phyloP scores from a whole-genome alignment of 2,329 filamentous ascomycete species.

The Ascochyta pisi region DNA sequence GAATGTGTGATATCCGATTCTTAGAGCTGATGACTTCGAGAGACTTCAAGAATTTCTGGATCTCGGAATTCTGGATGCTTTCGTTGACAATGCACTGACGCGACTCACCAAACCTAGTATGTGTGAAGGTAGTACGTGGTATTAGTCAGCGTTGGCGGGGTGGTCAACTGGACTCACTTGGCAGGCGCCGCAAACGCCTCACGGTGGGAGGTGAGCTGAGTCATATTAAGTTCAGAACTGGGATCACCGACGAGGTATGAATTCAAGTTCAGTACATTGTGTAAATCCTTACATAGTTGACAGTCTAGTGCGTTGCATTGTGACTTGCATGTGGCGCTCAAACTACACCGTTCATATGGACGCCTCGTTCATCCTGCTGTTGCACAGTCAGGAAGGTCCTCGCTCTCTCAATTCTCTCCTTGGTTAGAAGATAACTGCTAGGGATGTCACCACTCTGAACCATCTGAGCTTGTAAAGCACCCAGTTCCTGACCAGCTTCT shows the following conservation, averaged over 20 bases:
- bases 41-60: background rate
- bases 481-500: slow-evolving; percentile 43
- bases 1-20: background rate
- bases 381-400: slow-evolving; percentile 43
- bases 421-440: slow-evolving; percentile 46
- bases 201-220: background rate
- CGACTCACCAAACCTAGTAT: background rate
- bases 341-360: slow-evolving; percentile 37
- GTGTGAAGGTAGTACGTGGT: background rate
- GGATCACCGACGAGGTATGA: background rate
- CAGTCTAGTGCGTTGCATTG: background rate
- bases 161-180: background rate
- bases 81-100: background rate
- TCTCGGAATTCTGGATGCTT: background rate
- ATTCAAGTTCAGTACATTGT: background rate
- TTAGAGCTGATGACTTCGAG: background rate
- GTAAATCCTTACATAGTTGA: background rate
- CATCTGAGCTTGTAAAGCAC: slow-evolving; percentile 37
- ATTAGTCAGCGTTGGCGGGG: slow-evolving; percentile 14
- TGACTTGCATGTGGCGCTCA: slow-evolving; percentile 9
- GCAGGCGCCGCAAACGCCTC: background rate
- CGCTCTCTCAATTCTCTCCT: slow-evolving; percentile 44
- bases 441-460: slow-evolving; percentile 46
- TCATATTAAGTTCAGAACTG: background rate
- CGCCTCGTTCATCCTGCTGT: slow-evolving; percentile 40